A percentile compares a stretch with the other conserved stretches of the same genome.
These are phyloP conservation scores for Neolentinus lepideus DNA, from an alignment of 1,284 basidiomycete genomes.

Conservation along the genomic window DNA sequence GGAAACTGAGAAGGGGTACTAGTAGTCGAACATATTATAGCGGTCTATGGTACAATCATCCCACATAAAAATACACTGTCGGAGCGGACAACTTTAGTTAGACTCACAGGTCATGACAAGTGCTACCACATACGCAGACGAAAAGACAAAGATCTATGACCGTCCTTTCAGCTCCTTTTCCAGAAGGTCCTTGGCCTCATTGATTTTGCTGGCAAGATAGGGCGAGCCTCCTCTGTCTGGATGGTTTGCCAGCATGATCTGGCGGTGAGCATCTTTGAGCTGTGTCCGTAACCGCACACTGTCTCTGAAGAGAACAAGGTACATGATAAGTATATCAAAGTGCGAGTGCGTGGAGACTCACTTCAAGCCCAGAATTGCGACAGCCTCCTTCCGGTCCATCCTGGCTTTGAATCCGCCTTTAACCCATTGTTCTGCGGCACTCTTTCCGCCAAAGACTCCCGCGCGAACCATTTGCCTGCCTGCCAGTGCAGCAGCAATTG, in stretches of 20 bases:
- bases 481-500: slow-evolving; percentile 74
- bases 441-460: slow-evolving; percentile 47
- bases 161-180: slow-evolving; percentile 49
- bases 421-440: slow-evolving; percentile 78
- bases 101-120: neutral
- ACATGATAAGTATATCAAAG: neutral
- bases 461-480: slow-evolving; percentile 64
- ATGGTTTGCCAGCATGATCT: slow-evolving; percentile 93
- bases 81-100: neutral
- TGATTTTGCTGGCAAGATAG: slow-evolving; percentile 96
- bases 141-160: neutral
- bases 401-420: slow-evolving; percentile 93
- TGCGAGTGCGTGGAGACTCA: slow-evolving; percentile 32
- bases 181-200: slow-evolving; percentile 84
- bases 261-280: slow-evolving; percentile 87
- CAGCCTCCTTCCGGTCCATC: slow-evolving; percentile 95
- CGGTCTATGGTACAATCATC: neutral
- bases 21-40: neutral
- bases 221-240: slow-evolving; percentile 95
- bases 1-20: neutral
- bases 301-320: slow-evolving; percentile 46
- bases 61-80: neutral
- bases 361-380: slow-evolving; percentile 90
- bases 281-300: slow-evolving; percentile 60
- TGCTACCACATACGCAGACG: neutral